Percentiles rank a stretch among this genome's conserved stretches.
Evolutionary conservation across 1,139 yeast genomes (phyloP).

Genomic region (Blastobotrys ciferrii): DNA sequence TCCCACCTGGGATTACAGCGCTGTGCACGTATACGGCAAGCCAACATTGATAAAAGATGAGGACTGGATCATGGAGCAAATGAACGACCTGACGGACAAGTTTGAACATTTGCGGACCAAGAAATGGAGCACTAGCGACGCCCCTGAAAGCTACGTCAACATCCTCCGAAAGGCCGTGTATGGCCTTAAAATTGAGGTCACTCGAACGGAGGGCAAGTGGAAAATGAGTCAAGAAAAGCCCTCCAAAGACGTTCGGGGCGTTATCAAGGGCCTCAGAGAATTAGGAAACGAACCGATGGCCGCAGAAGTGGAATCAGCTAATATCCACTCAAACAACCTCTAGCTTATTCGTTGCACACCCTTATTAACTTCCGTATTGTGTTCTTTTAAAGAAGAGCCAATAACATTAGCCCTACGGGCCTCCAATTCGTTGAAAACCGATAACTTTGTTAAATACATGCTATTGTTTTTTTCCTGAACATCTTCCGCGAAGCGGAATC

Average conservation of each 20-base stretch:
- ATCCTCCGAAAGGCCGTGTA: conserved; percentile 53
- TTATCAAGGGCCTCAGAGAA: conserved; percentile 44
- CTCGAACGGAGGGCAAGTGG: conserved; percentile 53
- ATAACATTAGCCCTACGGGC: too few relatives aligned
- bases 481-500: too few relatives aligned
- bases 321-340: not conserved
- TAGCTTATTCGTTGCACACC: too few relatives aligned
- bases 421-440: too few relatives aligned
- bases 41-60: conserved; percentile 43
- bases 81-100: conserved; percentile 47
- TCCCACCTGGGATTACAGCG: conserved; percentile 72
- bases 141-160: conserved; percentile 52
- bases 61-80: conserved; percentile 48
- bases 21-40: conserved; percentile 58
- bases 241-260: conserved; percentile 51
- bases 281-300: conserved; percentile 15
- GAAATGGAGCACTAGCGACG: conserved; percentile 58
- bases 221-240: conserved; percentile 59
- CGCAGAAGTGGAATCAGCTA: conserved; percentile 5
- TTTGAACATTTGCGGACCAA: conserved; percentile 44
- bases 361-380: too few relatives aligned
- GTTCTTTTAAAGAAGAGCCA: too few relatives aligned
- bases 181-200: conserved; percentile 57
- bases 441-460: too few relatives aligned
- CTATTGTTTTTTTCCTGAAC: too few relatives aligned